Conservation (phyloP, 495 filamentous ascomycete species). For the Xylaria intraflava region DNA sequence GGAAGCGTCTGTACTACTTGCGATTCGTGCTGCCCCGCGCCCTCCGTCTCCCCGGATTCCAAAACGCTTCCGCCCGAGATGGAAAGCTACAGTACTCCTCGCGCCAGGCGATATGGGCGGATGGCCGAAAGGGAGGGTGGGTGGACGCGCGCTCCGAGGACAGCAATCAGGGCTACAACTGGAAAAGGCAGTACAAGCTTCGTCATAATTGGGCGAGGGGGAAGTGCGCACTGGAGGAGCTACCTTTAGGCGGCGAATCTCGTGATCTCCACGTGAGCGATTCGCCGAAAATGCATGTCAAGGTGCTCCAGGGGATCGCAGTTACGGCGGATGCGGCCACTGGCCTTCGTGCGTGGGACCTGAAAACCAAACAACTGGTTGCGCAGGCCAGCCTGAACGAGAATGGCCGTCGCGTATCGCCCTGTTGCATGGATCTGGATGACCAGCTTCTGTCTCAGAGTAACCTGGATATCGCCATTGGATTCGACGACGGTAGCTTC, state of each 20-base stretch:
- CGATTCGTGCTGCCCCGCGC: conserved; percentile 84
- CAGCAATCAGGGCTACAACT: conserved; percentile 45
- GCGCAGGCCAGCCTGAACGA: conserved; percentile 37
- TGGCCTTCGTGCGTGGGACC: conserved; percentile 73
- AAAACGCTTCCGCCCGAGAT: conserved; percentile 35
- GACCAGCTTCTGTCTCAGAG: conserved; percentile 30
- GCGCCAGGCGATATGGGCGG: conserved; percentile 75
- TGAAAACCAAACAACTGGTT: conserved; percentile 53
- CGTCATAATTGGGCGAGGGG: conserved; percentile 89
- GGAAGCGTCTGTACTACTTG: conserved; percentile 84
- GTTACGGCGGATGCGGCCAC: conserved; percentile 64
- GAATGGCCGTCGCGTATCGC: conserved; percentile 26
- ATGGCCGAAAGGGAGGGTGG: conserved; percentile 43
- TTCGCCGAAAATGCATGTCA: conserved; percentile 49
- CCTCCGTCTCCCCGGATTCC: conserved; percentile 63
- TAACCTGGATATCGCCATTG: conserved; percentile 54
- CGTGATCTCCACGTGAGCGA: conserved; percentile 4
- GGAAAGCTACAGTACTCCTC: conserved; percentile 59
- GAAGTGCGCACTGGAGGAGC: conserved; percentile 70
- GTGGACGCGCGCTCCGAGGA: conserved; percentile 41
- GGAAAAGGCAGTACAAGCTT: conserved; percentile 88
- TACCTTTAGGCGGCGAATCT: conserved; percentile 48
- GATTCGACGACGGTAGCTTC: conserved; percentile 73
- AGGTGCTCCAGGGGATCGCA: conserved; percentile 66
- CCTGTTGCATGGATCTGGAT: conserved; percentile 65